phyloP scores from a whole-genome alignment of 495 filamentous ascomycete genomes.

The Platismatia glauca region DNA sequence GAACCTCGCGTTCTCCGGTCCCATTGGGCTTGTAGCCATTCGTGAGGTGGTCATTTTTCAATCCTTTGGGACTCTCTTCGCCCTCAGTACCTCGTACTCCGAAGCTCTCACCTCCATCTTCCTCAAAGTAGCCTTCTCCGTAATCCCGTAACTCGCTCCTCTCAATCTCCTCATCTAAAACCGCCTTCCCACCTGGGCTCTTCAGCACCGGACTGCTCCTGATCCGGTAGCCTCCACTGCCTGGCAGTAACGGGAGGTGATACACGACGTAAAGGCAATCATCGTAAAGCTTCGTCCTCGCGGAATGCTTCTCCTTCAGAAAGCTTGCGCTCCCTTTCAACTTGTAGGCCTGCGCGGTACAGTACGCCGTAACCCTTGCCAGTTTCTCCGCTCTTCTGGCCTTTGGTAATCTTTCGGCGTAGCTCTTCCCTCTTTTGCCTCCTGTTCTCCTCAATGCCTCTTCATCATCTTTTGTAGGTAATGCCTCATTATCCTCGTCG shows the following conservation, averaged over 20 bases:
- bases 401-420: slow-evolving; percentile 91
- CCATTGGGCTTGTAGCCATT: slow-evolving; percentile 16
- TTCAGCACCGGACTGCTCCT: slow-evolving; percentile 86
- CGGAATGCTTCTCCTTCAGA: slow-evolving; percentile 80
- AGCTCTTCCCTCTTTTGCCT: slow-evolving; percentile 72
- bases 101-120: slow-evolving; percentile 37
- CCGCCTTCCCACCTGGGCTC: slow-evolving; percentile 82
- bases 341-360: slow-evolving; percentile 88
- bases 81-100: slow-evolving; percentile 27
- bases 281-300: slow-evolving; percentile 95
- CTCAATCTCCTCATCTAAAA: slow-evolving; percentile 95
- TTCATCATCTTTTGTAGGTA: slow-evolving; percentile 74
- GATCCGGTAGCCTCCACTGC: slow-evolving; percentile 74
- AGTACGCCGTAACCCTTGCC: slow-evolving; percentile 87
- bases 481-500: slow-evolving; percentile 51
- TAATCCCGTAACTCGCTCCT: slow-evolving; percentile 82
- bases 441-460: slow-evolving; percentile 55
- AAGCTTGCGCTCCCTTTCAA: slow-evolving; percentile 80
- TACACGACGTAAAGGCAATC: slow-evolving; percentile 96
- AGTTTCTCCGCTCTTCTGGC: slow-evolving; percentile 77
- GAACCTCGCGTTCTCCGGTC: slow-evolving; percentile 17
- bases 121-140: slow-evolving; percentile 76
- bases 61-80: slow-evolving; percentile 27
- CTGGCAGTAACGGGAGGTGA: slow-evolving; percentile 79
- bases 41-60: slow-evolving; percentile 23